Base-by-base conservation (phyloP, 768 basidiomycete genomes). In the Trametes meyenii region DNA sequence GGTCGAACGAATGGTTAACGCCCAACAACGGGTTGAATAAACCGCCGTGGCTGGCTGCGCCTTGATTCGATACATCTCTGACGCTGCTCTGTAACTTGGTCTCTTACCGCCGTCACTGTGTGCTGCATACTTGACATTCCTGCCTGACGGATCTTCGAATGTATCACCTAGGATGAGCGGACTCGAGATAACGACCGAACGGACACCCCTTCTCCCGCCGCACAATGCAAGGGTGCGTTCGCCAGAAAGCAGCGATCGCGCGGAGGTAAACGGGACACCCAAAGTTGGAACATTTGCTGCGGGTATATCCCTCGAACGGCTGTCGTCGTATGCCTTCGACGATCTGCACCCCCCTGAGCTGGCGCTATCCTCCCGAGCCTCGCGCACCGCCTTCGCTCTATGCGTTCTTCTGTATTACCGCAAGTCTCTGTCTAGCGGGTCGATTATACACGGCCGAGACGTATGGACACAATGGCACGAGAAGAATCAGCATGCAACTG, bases 381-480 rank as follows among this genome's bases (percentile, higher is more conserved):
- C 63, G 16, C 64, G 46, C 26, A 64, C 62, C 26, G 55, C 68
- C 13, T 75, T 67, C 63, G 62, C 61, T 4, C 58, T 64, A 17
- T 61, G 72, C 40, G 66, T 69, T 2, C 61, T 72, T 8, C 58
- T 72, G n/a, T 67, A 69, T 40, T 52, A 68, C 12, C 61, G 67
- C n/a, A 10, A 26, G 35, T 57, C 35, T 6, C 13, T 61, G 58
- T 36, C 50, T 50, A 16, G 24, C 44, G 42, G 21, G 12, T 17
- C 8, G n/a, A 1, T 56, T 1, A 13, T 55, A 10, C 44, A 50
- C n/a, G 50, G 56, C 2, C 42, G 53, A 11, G 80, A 80, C 56
- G 43, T 78, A 0, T 84, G 81, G 75, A 77, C 79, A 14, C 68
- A 69, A 44, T 85, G 81, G 82, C 69, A 70, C 8, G 66, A 74